Evolutionary conservation across 805 yeast genomes (phyloP).

Genomic region (Candida nanaspora): DNA sequence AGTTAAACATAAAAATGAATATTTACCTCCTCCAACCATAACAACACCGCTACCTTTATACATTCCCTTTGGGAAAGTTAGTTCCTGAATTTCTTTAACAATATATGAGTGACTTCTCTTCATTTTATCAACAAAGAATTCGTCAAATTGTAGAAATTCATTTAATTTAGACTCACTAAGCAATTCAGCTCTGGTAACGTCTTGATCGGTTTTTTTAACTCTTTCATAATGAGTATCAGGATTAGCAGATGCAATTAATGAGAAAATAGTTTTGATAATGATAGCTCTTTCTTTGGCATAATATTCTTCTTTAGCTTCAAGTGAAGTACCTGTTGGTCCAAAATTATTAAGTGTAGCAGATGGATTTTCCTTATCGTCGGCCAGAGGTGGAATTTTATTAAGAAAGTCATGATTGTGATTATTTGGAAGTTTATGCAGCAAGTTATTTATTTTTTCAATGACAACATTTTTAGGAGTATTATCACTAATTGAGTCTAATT

Average conservation of each 20-base stretch:
- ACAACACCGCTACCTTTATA: slow-evolving; percentile 49
- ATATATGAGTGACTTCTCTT: slow-evolving; percentile 36
- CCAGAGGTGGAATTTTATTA: no score
- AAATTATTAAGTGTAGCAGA: no score
- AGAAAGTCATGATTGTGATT: no score
- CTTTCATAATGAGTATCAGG: slow-evolving; percentile 8
- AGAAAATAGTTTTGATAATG: slow-evolving; percentile 14
- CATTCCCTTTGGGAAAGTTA: slow-evolving; percentile 23
- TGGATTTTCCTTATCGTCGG: no score
- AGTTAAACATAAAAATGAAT: slow-evolving; percentile 44
- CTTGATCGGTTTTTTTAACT: slow-evolving; percentile 6
- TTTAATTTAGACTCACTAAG: slow-evolving; percentile 9
- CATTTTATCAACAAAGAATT: slow-evolving; percentile 35
- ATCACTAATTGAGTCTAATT: background rate
- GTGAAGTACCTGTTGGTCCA: no score
- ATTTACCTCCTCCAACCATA: slow-evolving; percentile 55
- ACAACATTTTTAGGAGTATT: background rate
- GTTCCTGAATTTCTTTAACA: slow-evolving; percentile 30
- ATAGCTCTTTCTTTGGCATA: slow-evolving; percentile 6
- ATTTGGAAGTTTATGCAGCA: no score
- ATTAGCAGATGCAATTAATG: slow-evolving; percentile 11
- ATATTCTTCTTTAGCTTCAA: background rate
- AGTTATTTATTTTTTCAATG: no score
- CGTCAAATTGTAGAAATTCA: slow-evolving; percentile 31
- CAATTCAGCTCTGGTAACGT: slow-evolving; percentile 6